phyloP scores from a whole-genome alignment of 805 yeast genomes.

The Cyberlindnera americana region DNA sequence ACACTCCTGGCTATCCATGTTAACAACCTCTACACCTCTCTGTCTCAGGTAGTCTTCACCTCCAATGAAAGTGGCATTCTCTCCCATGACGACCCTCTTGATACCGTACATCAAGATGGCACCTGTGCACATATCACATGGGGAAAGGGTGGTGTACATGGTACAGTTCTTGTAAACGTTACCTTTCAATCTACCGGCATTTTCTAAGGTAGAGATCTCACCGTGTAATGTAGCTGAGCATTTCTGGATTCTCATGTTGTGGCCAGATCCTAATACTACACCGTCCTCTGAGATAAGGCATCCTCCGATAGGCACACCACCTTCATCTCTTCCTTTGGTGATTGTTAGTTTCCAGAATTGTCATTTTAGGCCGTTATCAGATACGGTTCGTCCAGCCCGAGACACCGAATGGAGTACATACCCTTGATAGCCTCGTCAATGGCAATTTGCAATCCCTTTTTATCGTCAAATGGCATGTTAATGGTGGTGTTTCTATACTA shows the following conservation, averaged over 20 bases:
- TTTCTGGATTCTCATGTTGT: slow-evolving; percentile 85
- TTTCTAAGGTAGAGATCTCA: slow-evolving; percentile 84
- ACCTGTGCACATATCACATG: slow-evolving; percentile 95
- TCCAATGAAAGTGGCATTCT: slow-evolving; percentile 77
- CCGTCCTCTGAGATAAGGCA: slow-evolving; percentile 74
- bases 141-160: slow-evolving; percentile 83
- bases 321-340: slow-evolving; percentile 43
- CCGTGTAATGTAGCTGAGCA: slow-evolving; percentile 85
- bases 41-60: slow-evolving; percentile 70
- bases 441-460: slow-evolving; percentile 64
- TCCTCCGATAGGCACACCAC: slow-evolving; percentile 92
- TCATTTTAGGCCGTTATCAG: background rate
- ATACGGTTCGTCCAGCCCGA: too few species aligned
- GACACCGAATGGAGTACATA: slow-evolving; percentile 18
- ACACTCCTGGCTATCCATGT: slow-evolving; percentile 57
- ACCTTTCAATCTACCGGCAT: slow-evolving; percentile 87
- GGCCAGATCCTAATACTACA: slow-evolving; percentile 80
- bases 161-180: slow-evolving; percentile 79
- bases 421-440: slow-evolving; percentile 67
- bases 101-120: slow-evolving; percentile 88
- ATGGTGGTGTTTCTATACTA: background rate
- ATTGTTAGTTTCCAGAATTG: slow-evolving; percentile 2
- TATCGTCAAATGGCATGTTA: slow-evolving; percentile 53
- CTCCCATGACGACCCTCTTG: slow-evolving; percentile 85
- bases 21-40: slow-evolving; percentile 71